phyloP scores from a whole-genome alignment of 306 rosid species.

The Urtica urens region DNA sequence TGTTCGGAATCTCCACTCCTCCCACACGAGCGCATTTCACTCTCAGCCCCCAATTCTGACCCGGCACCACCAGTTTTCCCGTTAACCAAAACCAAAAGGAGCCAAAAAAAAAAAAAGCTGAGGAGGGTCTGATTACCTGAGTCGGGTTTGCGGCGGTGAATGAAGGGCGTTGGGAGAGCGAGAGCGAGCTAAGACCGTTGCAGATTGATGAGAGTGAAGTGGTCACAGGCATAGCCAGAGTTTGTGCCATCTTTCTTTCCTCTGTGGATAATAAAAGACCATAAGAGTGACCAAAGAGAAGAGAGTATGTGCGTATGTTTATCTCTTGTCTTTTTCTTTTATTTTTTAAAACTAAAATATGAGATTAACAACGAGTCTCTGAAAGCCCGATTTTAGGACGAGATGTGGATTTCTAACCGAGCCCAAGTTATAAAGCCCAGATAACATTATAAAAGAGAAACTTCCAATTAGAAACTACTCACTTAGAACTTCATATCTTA shows the following conservation, averaged over 20 bases:
- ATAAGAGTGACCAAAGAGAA: constrained; percentile 10
- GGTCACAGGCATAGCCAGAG: constrained; percentile 60
- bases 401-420: no score
- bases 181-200: constrained; percentile 21
- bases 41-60: constrained; percentile 26
- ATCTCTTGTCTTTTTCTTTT: background rate
- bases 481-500: no score
- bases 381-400: no score
- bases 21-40: constrained; percentile 77
- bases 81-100: constrained; percentile 7
- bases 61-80: background rate
- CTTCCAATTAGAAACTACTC: no score
- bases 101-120: constrained; percentile 1
- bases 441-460: no score
- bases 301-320: constrained; percentile 5
- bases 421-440: no score
- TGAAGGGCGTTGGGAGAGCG: constrained; percentile 33
- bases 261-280: constrained; percentile 17
- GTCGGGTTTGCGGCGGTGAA: constrained; percentile 20
- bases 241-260: constrained; percentile 52
- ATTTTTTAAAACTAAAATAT: no score
- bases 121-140: constrained; percentile 41
- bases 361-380: no score
- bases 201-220: constrained; percentile 55
- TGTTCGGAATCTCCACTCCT: constrained; percentile 84